These are phyloP conservation scores for Penicillium sp. DNA, from an alignment of 2,329 filamentous ascomycete species.

Conservation along the genomic window DNA sequence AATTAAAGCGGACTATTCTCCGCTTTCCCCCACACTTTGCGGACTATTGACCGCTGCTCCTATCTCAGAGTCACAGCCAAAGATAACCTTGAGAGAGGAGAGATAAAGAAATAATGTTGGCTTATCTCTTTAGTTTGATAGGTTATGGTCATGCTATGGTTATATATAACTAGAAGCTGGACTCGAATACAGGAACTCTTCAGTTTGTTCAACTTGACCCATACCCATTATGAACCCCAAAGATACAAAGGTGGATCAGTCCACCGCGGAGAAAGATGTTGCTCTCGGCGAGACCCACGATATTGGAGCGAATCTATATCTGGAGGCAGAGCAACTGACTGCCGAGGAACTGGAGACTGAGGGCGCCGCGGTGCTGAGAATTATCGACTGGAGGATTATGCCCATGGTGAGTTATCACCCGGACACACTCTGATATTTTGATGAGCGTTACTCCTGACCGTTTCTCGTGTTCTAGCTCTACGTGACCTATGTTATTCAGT, in stretches of 20 bases:
- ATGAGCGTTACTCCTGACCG: constrained; percentile 18
- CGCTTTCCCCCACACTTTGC: constrained; percentile 2
- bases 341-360: constrained; percentile 46
- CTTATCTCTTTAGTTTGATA: constrained; percentile 18
- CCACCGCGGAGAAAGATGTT: constrained; percentile 22
- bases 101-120: background rate
- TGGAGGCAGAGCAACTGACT: constrained; percentile 45
- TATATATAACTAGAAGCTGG: background rate
- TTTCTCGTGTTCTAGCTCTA: constrained; percentile 20
- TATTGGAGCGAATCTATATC: constrained; percentile 47
- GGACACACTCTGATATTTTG: too few species aligned
- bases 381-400: constrained; percentile 49
- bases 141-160: background rate
- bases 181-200: background rate
- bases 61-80: background rate
- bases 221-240: constrained; percentile 5
- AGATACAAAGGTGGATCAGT: constrained; percentile 16
- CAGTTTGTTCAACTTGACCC: background rate
- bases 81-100: background rate
- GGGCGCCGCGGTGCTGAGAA: constrained; percentile 41
- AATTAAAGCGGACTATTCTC: constrained; percentile 3
- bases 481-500: constrained; percentile 48
- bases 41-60: constrained; percentile 6
- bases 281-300: constrained; percentile 31
- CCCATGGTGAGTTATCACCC: constrained; percentile 39